These are phyloP conservation scores for Solanum ossicruentum DNA, from an alignment of 257 asterid species.

Conservation along the genomic window DNA sequence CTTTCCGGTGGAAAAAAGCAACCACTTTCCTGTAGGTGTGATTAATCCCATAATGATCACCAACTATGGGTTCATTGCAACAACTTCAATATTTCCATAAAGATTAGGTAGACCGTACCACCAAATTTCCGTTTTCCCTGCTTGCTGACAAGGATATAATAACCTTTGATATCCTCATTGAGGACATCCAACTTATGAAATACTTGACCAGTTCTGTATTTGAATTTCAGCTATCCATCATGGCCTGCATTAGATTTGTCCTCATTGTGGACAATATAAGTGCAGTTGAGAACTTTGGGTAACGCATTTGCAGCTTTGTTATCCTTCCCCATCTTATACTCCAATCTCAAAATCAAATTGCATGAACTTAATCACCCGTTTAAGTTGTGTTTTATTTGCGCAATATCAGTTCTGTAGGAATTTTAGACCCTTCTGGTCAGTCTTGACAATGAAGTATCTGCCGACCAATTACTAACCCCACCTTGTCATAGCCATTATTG, in stretches of 20 bases:
- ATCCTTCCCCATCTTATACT: not conserved
- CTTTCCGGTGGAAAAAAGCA: not conserved
- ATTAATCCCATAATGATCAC: not conserved
- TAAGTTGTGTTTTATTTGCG: not conserved
- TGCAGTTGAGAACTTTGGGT: not conserved
- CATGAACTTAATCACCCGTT: not conserved
- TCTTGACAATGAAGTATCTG: not conserved
- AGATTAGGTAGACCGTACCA: not conserved
- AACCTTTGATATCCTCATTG: not conserved
- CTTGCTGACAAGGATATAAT: not conserved
- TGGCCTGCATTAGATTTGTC: not conserved
- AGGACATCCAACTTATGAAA: not conserved
- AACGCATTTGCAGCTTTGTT: not conserved
- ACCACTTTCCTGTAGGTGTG: not conserved
- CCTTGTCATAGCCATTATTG: not conserved
- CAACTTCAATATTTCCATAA: not conserved
- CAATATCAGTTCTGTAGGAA: not conserved
- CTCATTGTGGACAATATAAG: not conserved
- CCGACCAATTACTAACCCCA: not conserved
- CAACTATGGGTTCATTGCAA: not conserved
- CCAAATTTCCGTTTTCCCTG: not conserved
- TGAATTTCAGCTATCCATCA: not conserved
- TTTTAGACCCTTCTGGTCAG: not conserved
- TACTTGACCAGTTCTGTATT: not conserved
- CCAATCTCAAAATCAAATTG: not conserved